Conservation (phyloP, 2,329 filamentous ascomycete genomes). For the Monilinia aucupariae region DNA sequence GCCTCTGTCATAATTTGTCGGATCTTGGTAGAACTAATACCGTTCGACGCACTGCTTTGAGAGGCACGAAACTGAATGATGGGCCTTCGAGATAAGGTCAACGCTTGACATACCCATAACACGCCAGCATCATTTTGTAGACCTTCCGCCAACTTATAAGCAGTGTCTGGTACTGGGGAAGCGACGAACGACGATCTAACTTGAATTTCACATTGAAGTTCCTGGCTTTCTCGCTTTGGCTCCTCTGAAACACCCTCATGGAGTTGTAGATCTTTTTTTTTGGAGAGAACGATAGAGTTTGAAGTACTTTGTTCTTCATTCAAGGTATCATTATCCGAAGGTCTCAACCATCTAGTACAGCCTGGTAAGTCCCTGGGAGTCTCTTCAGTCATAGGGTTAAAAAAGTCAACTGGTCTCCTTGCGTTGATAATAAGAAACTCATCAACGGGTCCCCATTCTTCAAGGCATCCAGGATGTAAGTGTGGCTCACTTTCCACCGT, state of each 20-base stretch:
- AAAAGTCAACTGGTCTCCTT: background rate
- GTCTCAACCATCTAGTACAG: background rate
- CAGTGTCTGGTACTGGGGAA: background rate
- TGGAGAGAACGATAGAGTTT: no score
- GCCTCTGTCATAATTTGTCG: background rate
- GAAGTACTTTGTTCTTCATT: no score
- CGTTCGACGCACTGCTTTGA: background rate
- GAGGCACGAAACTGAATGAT: background rate
- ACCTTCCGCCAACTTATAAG: background rate
- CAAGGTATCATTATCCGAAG: background rate
- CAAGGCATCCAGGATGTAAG: background rate
- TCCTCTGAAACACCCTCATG: background rate
- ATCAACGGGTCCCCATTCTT: background rate
- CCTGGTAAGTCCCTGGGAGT: background rate
- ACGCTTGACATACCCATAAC: background rate
- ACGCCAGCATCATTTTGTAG: background rate
- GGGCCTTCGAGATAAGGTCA: background rate
- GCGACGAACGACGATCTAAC: background rate
- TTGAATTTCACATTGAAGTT: background rate
- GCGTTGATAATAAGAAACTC: background rate
- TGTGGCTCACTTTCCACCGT: background rate
- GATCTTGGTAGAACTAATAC: slow-evolving; percentile 4
- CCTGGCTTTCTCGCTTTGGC: background rate
- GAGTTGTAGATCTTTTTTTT: no score
- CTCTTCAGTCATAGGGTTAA: background rate